A percentile compares a stretch with the other conserved stretches of the same genome.
Conservation (phyloP, 2,329 filamentous ascomycete genomes). For the Penicillium palitans region DNA sequence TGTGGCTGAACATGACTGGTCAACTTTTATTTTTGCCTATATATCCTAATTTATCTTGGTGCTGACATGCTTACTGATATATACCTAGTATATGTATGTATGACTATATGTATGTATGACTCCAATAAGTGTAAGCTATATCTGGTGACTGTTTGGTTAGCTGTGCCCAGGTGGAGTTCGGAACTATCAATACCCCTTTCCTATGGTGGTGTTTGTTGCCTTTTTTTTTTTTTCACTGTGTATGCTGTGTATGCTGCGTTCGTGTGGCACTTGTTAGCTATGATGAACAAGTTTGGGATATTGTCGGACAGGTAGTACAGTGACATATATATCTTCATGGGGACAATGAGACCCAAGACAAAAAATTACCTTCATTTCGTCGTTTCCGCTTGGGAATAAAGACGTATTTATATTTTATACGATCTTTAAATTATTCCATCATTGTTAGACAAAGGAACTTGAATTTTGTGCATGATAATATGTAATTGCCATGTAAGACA, state of each 20-base stretch:
- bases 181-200: background rate
- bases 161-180: background rate
- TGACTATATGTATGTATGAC: too few relatives aligned
- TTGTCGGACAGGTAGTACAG: accelerated
- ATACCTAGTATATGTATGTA: too few relatives aligned
- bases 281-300: accelerated
- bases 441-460: background rate
- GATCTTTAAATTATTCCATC: background rate
- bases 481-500: background rate
- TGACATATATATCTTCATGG: background rate
- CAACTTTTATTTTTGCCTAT: too few relatives aligned
- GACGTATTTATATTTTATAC: background rate
- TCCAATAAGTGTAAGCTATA: background rate
- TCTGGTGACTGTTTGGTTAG: background rate
- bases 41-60: background rate
- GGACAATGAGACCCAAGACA: too few relatives aligned
- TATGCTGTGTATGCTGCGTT: too few relatives aligned
- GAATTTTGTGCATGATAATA: background rate
- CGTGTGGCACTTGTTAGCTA: too few relatives aligned
- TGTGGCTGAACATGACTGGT: background rate
- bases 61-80: background rate
- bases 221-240: too few relatives aligned
- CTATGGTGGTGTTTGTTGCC: background rate
- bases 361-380: too few relatives aligned
- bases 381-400: too few relatives aligned